Conservation (phyloP, 176 grass and related monocot genomes). For the Carex pumila region DNA sequence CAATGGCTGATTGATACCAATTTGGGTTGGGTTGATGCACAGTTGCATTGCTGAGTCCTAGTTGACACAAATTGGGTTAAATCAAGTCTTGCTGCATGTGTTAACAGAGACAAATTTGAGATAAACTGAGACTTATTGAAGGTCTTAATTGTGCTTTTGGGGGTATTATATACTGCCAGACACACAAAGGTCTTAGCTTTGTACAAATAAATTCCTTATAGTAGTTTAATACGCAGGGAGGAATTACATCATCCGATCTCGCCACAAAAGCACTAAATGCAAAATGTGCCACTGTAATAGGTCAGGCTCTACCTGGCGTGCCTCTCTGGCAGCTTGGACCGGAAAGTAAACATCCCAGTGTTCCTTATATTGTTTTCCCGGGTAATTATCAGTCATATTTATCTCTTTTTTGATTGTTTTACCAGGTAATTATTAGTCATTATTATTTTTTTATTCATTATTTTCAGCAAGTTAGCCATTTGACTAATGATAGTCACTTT, state of each 20-base stretch:
- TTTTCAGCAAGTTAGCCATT: slow-evolving; percentile 14
- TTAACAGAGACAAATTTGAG: not conserved
- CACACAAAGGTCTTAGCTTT: not conserved
- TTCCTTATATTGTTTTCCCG: slow-evolving; percentile 99
- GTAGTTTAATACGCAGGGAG: slow-evolving; percentile 46
- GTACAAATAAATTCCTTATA: not conserved
- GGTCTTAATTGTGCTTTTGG: not conserved
- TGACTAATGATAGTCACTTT: slow-evolving; percentile 19
- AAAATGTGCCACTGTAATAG: slow-evolving; percentile 67
- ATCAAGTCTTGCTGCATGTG: not conserved
- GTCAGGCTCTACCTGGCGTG: slow-evolving; percentile 90
- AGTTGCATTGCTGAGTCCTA: not conserved
- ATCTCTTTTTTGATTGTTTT: not conserved
- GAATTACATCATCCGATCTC: slow-evolving; percentile 97
- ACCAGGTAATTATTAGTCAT: not conserved
- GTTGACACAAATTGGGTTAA: not conserved
- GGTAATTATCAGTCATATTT: slow-evolving; percentile 37
- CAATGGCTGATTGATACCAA: not conserved
- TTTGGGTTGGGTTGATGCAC: not conserved
- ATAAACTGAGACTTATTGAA: not conserved
- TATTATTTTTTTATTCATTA: not conserved
- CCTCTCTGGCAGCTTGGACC: slow-evolving; percentile 93
- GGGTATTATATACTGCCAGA: not conserved
- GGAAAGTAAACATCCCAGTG: slow-evolving; percentile 88
- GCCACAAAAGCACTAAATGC: slow-evolving; percentile 98